Evolutionary conservation across 148 eudicot genomes (phyloP), one percentile per base, ranked within the genome.

Genomic region (Camellia japonica): DNA sequence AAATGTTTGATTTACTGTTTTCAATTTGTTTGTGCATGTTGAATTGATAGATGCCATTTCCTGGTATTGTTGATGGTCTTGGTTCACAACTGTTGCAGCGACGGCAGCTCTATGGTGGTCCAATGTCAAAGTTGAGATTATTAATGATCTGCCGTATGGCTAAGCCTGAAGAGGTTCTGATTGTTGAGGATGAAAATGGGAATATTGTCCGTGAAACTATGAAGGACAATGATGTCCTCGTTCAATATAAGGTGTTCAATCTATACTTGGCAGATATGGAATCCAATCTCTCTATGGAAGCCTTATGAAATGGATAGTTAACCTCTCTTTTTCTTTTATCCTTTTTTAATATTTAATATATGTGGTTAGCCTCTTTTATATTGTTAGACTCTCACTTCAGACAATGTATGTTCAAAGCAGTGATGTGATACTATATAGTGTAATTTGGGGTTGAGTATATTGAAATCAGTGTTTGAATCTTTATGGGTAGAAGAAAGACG

Each of bases 131-230:
- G 84, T 84, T 97, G 83, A 94, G 99, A 71, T 78, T 90, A 82
- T 82, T 97, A 63, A 97, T 97, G 99, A 91, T 97, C 38, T 89
- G 93, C 76, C 98, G 99, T 70, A 97, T 97, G 99, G 99, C 98
- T 59, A 97, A 97, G 87, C 99, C 98, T 72, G 99, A 97, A 88
- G 99, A 97, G 82, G 99, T 97, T 85, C 89, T 97, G 72, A 94
- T 97, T 85, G 98, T 97, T 76, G 99, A 97, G 84, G 99, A 97
- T 81, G 99, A 97, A 88, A 97, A 97, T 89, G 99, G 99, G 74
- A 97, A 97, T 87, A 97, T 97, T 79, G 99, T 94, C 77, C 98
- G 99, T 68, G 99, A 97, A 77, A 97, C 99, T 59, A 91, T 97
- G 99, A 97, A 97, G 85, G 99, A 97, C 79, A 97, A 97, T 85